Evolutionary conservation across 495 filamentous ascomycete species (phyloP), one percentile per base, ranked within the genome.

Genomic region (Aspergillus mulundensis): DNA sequence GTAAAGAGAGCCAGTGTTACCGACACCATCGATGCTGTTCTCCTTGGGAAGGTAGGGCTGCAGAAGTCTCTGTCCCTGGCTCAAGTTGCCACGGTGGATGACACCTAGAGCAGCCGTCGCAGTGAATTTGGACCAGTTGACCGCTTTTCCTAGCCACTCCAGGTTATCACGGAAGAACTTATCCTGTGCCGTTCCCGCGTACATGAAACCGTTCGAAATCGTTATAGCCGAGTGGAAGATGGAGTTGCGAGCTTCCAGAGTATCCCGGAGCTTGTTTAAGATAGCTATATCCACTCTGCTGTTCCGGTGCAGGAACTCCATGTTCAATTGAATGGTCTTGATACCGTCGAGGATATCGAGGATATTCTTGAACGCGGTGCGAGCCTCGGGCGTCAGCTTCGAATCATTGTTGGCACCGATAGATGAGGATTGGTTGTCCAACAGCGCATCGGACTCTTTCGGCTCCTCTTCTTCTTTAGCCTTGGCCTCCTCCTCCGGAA

Each of bases 101-200:
- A 97, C 94, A 67, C 95, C 95, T 24, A 99, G 76, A 7, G 95
- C 93, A 46, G 95, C 95, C 11, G 95, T 99, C 6, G 95, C 95
- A 1, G 95, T 96, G 68, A 99, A 99, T 66, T 99, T 99, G 54
- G 94, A 97, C 95, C 95, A 99, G 75, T 99, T 99, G 15, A 97
- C 90, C 42, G 95, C 95, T 75, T 97, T 99, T 30, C 92, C 90
- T 8, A 99, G 81, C 95, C 95, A 99, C 48, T 99, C 95, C 24
- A 99, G 72, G 58, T 97, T 99, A 60, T 97, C 91, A 2, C 95
- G 81, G 79, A 97, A 97, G 76, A 97, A 99, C 62, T 88, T 90
- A 70, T 97, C 95, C 58, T 93, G 91, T 0, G 93, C 97, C 7
- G 95, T 97, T 32, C 95, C 95, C n/a, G 95, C 90, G 64, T 99